Evolutionary conservation across 441 rosid genomes (phyloP).

Genomic region (Gossypium aridum): DNA sequence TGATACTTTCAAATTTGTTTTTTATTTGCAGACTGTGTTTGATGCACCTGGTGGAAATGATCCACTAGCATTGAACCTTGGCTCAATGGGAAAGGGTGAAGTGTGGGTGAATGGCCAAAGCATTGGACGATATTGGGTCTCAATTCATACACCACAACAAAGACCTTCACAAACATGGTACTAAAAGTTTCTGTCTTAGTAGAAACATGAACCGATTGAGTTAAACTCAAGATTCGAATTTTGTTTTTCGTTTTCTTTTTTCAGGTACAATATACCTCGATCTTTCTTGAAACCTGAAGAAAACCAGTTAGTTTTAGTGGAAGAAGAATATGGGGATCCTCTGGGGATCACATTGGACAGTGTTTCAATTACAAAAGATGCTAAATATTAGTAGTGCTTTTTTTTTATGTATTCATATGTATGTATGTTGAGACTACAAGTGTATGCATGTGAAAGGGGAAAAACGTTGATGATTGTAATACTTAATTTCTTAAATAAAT

Average conservation of each 20-base stretch:
- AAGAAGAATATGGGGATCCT: constrained; percentile 68
- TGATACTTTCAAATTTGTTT: too few species aligned
- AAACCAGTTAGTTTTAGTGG: constrained; percentile 57
- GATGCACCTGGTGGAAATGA: constrained; percentile 54
- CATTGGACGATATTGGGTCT: constrained; percentile 83
- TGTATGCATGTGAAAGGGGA: neutral
- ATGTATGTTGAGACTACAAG: neutral
- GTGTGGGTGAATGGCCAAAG: constrained; percentile 75
- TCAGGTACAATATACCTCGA: constrained; percentile 68
- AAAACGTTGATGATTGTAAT: too few species aligned
- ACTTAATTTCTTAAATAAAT: too few species aligned
- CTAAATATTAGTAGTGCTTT: neutral
- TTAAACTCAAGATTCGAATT: neutral
- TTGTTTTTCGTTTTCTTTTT: neutral
- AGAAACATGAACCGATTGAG: neutral
- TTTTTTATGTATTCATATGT: neutral
- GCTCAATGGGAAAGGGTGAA: constrained; percentile 75
- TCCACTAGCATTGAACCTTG: constrained; percentile 63
- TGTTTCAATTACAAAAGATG: constrained; percentile 22
- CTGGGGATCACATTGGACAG: constrained; percentile 45
- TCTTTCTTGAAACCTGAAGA: constrained; percentile 38
- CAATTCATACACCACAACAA: constrained; percentile 45
- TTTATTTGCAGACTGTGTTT: constrained; percentile 37
- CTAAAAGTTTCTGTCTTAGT: neutral
- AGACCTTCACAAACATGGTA: constrained; percentile 73